phyloP scores from a whole-genome alignment of 129 eudicot genomes.

The Glebionis coronaria region DNA sequence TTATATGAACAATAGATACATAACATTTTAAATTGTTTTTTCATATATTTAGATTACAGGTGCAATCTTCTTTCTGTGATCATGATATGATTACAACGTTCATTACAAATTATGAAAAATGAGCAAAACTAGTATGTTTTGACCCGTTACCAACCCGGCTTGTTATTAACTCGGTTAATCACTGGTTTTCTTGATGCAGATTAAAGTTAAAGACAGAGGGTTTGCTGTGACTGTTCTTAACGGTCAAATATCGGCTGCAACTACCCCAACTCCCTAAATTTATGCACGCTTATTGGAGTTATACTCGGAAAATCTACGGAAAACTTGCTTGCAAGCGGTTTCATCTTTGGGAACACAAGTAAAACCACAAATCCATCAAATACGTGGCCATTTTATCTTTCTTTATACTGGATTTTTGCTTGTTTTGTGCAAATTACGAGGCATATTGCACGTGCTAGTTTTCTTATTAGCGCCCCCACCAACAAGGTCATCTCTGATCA shows the following conservation, averaged over 20 bases:
- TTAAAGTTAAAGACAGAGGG: slow-evolving; percentile 51
- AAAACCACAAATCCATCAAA: slow-evolving; percentile 37
- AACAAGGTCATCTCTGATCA: background rate
- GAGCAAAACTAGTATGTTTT: no score
- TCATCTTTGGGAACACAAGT: slow-evolving; percentile 54
- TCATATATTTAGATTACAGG: no score
- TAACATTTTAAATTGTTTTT: no score
- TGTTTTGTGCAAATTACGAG: slow-evolving; percentile 61
- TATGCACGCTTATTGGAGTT: slow-evolving; percentile 59
- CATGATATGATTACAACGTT: no score
- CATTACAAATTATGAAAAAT: no score
- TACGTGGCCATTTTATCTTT: slow-evolving; percentile 43
- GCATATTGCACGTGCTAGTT: slow-evolving; percentile 50
- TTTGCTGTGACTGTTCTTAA: slow-evolving; percentile 39
- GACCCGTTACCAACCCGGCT: no score
- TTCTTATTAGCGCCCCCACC: slow-evolving; percentile 66
- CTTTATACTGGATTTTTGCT: slow-evolving; percentile 53
- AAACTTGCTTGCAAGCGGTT: slow-evolving; percentile 30
- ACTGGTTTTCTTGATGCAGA: slow-evolving; percentile 30
- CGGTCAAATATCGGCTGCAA: slow-evolving; percentile 57
- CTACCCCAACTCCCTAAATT: slow-evolving; percentile 43
- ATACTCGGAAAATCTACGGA: slow-evolving; percentile 50
- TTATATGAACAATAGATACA: no score
- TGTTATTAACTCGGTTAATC: background rate
- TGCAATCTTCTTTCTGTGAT: no score